phyloP scores from a whole-genome alignment of 1,139 yeast genomes.

The Yamadazyma atlantica region DNA sequence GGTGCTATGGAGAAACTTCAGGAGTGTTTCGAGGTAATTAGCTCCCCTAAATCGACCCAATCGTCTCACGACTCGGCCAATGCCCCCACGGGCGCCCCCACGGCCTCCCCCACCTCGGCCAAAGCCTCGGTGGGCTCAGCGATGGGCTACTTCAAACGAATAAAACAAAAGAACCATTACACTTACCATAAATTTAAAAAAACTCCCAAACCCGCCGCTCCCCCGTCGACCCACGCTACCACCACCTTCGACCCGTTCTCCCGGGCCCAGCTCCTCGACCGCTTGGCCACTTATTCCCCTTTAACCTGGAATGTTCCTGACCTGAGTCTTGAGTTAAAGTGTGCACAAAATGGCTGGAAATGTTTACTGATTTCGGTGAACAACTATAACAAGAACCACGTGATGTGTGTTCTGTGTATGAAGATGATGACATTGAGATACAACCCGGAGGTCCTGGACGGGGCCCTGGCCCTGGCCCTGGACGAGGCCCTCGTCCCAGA shows the following conservation, averaged over 20 bases:
- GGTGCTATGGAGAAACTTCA: conserved; percentile 31
- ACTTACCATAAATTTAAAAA: conserved; percentile 33
- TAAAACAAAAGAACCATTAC: conserved; percentile 38
- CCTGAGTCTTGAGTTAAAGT: conserved; percentile 40
- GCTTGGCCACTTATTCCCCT: conserved; percentile 31
- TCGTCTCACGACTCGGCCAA: conserved; percentile 17
- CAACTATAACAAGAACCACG: conserved; percentile 28
- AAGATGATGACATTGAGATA: conserved; percentile 29
- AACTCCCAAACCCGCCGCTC: too few species aligned
- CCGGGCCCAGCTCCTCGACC: conserved; percentile 24
- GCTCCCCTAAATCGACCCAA: conserved; percentile 22
- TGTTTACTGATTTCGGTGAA: conserved; percentile 29
- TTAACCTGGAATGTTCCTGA: conserved; percentile 40
- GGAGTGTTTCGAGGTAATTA: conserved; percentile 28
- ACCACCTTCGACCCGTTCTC: conserved; percentile 35
- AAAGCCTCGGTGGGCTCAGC: too few species aligned
- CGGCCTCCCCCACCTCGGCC: too few species aligned
- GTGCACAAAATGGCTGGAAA: conserved; percentile 46
- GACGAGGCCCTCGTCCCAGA: conserved; percentile 15
- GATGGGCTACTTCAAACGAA: conserved; percentile 37
- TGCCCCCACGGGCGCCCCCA: too few species aligned
- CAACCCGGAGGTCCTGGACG: too few species aligned
- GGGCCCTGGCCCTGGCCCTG: conserved; percentile 13
- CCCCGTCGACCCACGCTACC: too few species aligned
- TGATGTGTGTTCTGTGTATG: conserved; percentile 36